Evolutionary conservation across 2,329 filamentous ascomycete genomes (phyloP).

Genomic region (Ophiostoma pallidulum): DNA sequence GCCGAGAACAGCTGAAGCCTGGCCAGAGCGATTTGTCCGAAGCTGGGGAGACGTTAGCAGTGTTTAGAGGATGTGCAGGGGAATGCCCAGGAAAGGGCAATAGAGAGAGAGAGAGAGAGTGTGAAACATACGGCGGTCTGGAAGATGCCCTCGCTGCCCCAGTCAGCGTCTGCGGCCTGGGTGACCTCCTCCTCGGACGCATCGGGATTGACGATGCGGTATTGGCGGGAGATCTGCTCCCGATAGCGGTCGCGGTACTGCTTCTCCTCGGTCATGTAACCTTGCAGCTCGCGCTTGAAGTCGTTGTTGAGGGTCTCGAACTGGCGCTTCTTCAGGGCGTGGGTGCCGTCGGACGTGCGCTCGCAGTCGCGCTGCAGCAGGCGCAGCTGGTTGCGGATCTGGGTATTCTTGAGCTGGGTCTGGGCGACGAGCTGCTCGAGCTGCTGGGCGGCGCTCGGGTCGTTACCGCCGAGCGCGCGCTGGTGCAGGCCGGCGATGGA

Average conservation of each 20-base stretch:
- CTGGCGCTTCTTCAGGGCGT: constrained; percentile 60
- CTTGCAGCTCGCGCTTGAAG: constrained; percentile 62
- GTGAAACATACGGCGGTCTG: constrained; percentile 60
- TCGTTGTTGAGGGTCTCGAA: constrained; percentile 59
- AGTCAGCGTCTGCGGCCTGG: constrained; percentile 59
- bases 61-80: not conserved
- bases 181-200: constrained; percentile 64
- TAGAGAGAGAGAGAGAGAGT: not conserved
- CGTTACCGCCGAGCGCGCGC: constrained; percentile 58
- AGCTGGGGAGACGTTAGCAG: constrained; percentile 41
- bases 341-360: constrained; percentile 50
- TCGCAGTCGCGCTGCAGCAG: constrained; percentile 61
- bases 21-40: constrained; percentile 62
- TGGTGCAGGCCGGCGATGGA: constrained; percentile 62
- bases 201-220: constrained; percentile 71
- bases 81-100: too few species aligned
- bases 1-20: constrained; percentile 63
- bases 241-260: constrained; percentile 62
- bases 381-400: constrained; percentile 72
- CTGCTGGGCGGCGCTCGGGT: constrained; percentile 44
- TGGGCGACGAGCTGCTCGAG: constrained; percentile 59
- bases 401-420: constrained; percentile 63
- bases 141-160: constrained; percentile 73
- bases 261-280: constrained; percentile 62
- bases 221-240: constrained; percentile 72